Base-by-base conservation (phyloP, 345 rosid genomes). In the Rhizophora mangle region DNA sequence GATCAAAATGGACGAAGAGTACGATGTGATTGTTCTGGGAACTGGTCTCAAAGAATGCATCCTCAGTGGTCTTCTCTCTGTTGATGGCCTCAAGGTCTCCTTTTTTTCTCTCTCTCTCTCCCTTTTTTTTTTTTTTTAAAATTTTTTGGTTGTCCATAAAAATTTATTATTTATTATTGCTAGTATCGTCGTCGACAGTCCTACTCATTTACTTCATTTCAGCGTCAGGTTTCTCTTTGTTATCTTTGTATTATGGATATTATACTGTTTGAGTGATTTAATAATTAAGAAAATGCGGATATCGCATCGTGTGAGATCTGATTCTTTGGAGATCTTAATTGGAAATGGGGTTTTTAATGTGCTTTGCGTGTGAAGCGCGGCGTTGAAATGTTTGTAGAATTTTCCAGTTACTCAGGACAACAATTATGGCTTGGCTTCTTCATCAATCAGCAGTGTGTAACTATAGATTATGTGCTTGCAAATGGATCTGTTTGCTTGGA, bases 41-140 rank as follows among this genome's bases (percentile, higher is more conserved):
- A 95, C 99, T 51, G 99, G 99, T 70, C 99, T 95, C 81, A 95
- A 95, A 77, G 99, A 95, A 80, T 95, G 99, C 81, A 95, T 95
- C 85, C 96, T 95, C 69, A 92, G 97, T 68, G 99, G 99, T 43
- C 97, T 95, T 65, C 99, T 95, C 84, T 95, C 99, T 61, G 99
- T 95, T 72, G 99, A 92, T 63, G 92, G 99, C 70, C 85, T 95
- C 69, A 95, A 92, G 99, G 99, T 95, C 58, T 3, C 21, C 39
- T 63, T 26, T 58, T 60, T 20, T 76, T 36, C 11, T 67, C 31
- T 57, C 51, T 19, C 36, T 52, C 26, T 30, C 26, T 2, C 37
- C 56, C 24, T 56, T 29, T 46, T 18, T 2, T 22, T 16, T 34
- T 8, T 27, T 0, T 6, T 18, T 59, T 8, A 9, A 1, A 24